A percentile compares a stretch with the other conserved stretches of the same genome.
Conservation (phyloP, 2,329 filamentous ascomycete species). For the Sporothrix mexicana region DNA sequence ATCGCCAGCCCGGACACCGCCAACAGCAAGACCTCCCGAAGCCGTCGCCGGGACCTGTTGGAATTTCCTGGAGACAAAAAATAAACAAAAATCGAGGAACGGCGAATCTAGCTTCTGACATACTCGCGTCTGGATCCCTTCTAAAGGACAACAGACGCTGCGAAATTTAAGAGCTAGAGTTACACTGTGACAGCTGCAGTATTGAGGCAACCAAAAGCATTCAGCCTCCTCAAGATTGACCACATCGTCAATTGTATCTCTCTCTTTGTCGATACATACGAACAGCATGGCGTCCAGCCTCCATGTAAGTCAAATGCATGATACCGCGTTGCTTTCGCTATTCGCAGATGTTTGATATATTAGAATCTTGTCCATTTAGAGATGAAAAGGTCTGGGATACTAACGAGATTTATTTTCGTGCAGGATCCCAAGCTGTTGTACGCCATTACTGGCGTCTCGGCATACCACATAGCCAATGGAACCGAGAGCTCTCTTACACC, state of each 20-base stretch:
- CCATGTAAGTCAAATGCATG: constrained; percentile 46
- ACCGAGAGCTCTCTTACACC: constrained; percentile 81
- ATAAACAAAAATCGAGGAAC: neutral
- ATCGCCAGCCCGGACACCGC: neutral
- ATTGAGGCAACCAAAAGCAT: no score
- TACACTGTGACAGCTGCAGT: neutral
- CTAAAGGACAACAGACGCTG: neutral
- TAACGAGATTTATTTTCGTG: neutral
- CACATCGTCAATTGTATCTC: neutral
- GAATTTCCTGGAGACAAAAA: neutral
- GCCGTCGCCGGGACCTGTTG: neutral
- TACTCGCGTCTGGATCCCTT: no score
- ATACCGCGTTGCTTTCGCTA: no score
- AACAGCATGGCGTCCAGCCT: constrained; percentile 52
- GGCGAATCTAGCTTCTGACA: neutral
- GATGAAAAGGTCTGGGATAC: no score
- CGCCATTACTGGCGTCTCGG: constrained; percentile 82
- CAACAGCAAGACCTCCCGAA: constrained; percentile 9
- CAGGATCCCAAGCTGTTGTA: constrained; percentile 71
- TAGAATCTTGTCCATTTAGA: neutral
- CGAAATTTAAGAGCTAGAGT: no score
- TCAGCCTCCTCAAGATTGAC: neutral
- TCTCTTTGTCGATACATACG: neutral
- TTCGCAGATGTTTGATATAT: no score
- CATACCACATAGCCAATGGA: constrained; percentile 89